phyloP scores from a whole-genome alignment of 768 basidiomycete genomes.

The Suillus bovinus region DNA sequence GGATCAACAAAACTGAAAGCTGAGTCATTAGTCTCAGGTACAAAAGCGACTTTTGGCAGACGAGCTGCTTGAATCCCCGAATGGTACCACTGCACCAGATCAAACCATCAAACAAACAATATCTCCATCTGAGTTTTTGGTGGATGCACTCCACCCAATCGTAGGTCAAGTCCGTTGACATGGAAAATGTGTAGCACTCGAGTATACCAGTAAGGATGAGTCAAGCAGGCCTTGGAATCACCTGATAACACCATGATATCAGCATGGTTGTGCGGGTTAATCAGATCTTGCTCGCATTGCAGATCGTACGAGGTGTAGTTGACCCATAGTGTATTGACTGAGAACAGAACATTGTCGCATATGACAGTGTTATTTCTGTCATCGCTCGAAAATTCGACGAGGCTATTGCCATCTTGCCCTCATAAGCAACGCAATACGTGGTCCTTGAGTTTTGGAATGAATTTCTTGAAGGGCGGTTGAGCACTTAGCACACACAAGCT shows the following conservation, averaged over 20 bases:
- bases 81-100: conserved; percentile 9
- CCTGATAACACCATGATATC: conserved; percentile 27
- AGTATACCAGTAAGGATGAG: conserved; percentile 36
- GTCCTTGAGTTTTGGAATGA: conserved; percentile 15
- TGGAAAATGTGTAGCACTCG: conserved; percentile 31
- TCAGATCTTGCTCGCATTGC: conserved; percentile 20
- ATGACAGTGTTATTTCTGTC: conserved; percentile 18
- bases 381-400: conserved; percentile 12
- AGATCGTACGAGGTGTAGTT: conserved; percentile 37
- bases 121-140: conserved; percentile 23
- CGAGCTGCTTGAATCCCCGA: conserved; percentile 9
- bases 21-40: conserved; percentile 14
- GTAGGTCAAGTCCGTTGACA: conserved; percentile 20
- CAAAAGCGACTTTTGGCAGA: conserved; percentile 23
- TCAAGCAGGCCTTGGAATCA: background rate
- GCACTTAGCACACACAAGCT: too few species aligned
- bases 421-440: conserved; percentile 17
- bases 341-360: conserved; percentile 20
- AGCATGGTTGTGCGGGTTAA: conserved; percentile 16
- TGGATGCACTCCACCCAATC: background rate
- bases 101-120: conserved; percentile 38
- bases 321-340: conserved; percentile 21
- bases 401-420: conserved; percentile 5
- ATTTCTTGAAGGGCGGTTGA: conserved; percentile 5
- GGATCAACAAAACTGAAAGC: conserved; percentile 42